Evolutionary conservation across 1,139 yeast species (phyloP).

Genomic region (Pneumocystis sp.): DNA sequence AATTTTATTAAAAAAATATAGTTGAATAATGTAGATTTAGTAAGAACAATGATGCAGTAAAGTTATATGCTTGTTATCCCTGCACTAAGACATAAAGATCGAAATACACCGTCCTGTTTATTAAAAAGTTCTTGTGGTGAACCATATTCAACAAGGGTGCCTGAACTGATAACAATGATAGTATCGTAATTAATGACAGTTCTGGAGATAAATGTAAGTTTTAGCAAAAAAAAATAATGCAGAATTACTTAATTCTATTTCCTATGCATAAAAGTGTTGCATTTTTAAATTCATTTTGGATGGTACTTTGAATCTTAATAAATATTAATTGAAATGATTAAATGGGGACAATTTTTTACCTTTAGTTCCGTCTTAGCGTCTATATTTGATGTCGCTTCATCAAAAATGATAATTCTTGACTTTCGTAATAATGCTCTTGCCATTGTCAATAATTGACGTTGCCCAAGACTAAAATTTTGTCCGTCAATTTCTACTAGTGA

Average conservation of each 20-base stretch:
- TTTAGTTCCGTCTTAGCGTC: conserved; percentile 83
- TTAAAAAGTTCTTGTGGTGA: conserved; percentile 55
- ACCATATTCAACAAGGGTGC: conserved; percentile 77
- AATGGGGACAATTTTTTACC: not conserved
- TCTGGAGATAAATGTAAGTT: not conserved
- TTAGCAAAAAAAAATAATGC: not conserved
- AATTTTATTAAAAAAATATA: not conserved
- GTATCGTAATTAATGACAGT: conserved; percentile 72
- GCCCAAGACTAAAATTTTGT: conserved; percentile 76
- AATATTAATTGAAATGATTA: not conserved
- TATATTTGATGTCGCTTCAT: conserved; percentile 96
- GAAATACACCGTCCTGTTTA: conserved; percentile 56
- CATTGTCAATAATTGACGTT: conserved; percentile 78
- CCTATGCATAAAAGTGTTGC: conserved; percentile 91
- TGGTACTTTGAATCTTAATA: conserved; percentile 60
- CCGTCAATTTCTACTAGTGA: conserved; percentile 70
- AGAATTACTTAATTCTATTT: conserved; percentile 51
- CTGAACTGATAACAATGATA: conserved; percentile 73
- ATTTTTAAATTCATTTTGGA: conserved; percentile 67
- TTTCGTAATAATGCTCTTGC: conserved; percentile 77
- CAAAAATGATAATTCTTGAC: conserved; percentile 64
- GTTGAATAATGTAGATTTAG: not conserved
- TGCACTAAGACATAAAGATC: conserved; percentile 58
- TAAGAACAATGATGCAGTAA: not conserved
- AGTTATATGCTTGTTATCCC: conserved; percentile 21